These are phyloP conservation scores for Eutrema salsugineum DNA, from an alignment of 441 rosid genomes.

Conservation along the genomic window DNA sequence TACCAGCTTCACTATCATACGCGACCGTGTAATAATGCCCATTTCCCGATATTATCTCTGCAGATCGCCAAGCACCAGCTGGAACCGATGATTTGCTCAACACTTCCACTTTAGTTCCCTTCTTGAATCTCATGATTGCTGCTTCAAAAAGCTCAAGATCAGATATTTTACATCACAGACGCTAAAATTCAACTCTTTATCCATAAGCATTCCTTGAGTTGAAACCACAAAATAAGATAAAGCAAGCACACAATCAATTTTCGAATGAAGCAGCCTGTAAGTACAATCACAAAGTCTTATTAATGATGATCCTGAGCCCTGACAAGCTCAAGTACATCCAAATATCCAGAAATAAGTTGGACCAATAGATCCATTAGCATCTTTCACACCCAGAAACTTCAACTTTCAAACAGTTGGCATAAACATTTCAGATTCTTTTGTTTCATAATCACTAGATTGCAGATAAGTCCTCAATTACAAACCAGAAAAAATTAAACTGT, in stretches of 20 bases:
- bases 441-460: slow-evolving; percentile 19
- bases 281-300: not conserved
- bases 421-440: slow-evolving; percentile 2
- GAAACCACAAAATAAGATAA: slow-evolving; percentile 9
- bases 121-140: slow-evolving; percentile 54
- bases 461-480: slow-evolving; percentile 8
- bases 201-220: not conserved
- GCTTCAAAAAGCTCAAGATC: slow-evolving; percentile 1
- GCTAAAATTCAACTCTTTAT: not conserved
- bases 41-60: slow-evolving; percentile 66
- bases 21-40: slow-evolving; percentile 59
- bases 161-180: not conserved
- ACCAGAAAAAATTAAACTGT: not conserved
- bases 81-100: slow-evolving; percentile 51
- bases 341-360: slow-evolving; percentile 1
- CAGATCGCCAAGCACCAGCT: slow-evolving; percentile 73
- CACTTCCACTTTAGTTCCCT: slow-evolving; percentile 73
- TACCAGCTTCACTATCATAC: slow-evolving; percentile 32
- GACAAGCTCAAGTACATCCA: not conserved
- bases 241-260: not conserved
- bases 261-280: not conserved
- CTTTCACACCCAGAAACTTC: slow-evolving; percentile 1
- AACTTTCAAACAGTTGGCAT: slow-evolving; percentile 10
- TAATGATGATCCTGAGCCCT: not conserved
- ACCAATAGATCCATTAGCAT: slow-evolving; percentile 7